Conservation (phyloP, 2,329 filamentous ascomycete genomes). For the Exutisphaerella laricina region DNA sequence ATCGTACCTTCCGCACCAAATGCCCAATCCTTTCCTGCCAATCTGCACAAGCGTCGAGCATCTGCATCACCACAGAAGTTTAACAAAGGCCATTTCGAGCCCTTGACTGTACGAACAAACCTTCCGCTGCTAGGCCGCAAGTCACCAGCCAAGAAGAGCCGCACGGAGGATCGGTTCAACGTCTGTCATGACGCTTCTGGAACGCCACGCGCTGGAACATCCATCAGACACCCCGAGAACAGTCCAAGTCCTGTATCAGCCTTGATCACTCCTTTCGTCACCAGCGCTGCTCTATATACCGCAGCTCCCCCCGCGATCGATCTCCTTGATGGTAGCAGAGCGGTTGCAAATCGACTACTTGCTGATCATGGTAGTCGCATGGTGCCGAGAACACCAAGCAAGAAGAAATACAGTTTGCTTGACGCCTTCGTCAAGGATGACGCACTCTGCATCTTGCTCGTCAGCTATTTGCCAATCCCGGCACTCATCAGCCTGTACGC, state of each 20-base stretch:
- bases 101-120: conserved; percentile 19
- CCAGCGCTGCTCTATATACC: not conserved
- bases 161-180: conserved; percentile 17
- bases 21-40: too few relatives aligned
- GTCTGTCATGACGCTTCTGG: conserved; percentile 22
- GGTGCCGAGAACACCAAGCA: not conserved
- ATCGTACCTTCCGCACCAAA: too few relatives aligned
- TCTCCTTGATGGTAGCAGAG: not conserved
- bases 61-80: conserved; percentile 28
- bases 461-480: conserved; percentile 48
- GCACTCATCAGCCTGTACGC: conserved; percentile 61
- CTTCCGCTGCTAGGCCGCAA: conserved; percentile 1
- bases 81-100: conserved; percentile 23
- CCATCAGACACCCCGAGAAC: conserved; percentile 1
- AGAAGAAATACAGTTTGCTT: conserved; percentile 32
- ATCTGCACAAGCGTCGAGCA: conserved; percentile 24
- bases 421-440: conserved; percentile 32
- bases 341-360: conserved; percentile 1
- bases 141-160: conserved; percentile 17
- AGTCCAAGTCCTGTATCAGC: conserved; percentile 4
- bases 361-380: not conserved
- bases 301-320: not conserved
- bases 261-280: not conserved
- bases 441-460: conserved; percentile 53
- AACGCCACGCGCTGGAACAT: conserved; percentile 16